phyloP scores from a whole-genome alignment of 2,329 filamentous ascomycete species.

The Penicillium olsonii region DNA sequence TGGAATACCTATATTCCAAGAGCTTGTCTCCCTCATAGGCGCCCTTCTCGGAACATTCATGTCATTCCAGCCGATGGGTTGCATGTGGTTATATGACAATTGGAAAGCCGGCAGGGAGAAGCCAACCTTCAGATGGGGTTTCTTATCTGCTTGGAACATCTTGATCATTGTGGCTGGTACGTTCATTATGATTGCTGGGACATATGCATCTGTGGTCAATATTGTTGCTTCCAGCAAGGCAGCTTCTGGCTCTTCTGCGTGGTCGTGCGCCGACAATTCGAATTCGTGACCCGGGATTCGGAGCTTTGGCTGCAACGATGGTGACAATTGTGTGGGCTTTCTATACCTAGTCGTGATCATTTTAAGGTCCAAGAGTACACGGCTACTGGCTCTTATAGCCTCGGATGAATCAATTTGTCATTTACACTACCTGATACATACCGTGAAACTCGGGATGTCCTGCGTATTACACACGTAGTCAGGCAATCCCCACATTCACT shows the following conservation, averaged over 20 bases:
- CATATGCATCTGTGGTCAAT: background rate
- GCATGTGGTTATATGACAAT: background rate
- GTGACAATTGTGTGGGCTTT: too few relatives aligned
- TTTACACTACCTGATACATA: too few relatives aligned
- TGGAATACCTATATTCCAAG: constrained; percentile 29
- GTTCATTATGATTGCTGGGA: background rate
- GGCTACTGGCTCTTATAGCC: too few relatives aligned
- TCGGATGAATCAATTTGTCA: too few relatives aligned
- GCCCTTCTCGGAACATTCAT: constrained; percentile 21
- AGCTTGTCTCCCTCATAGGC: constrained; percentile 27
- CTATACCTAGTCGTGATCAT: too few relatives aligned
- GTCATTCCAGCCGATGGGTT: background rate
- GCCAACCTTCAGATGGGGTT: background rate
- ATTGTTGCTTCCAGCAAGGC: background rate
- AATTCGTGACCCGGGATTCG: too few relatives aligned
- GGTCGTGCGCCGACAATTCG: background rate
- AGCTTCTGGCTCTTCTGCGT: background rate
- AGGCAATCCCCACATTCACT: too few relatives aligned
- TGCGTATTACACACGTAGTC: too few relatives aligned
- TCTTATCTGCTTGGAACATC: background rate
- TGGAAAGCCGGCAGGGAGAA: background rate
- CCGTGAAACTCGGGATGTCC: too few relatives aligned
- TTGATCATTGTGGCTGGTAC: background rate
- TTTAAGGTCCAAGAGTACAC: too few relatives aligned
- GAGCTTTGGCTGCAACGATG: too few relatives aligned